Percentiles rank a stretch among this genome's conserved stretches.
phyloP scores from a whole-genome alignment of 1,139 yeast genomes.

The Taphrina flavorubra region DNA sequence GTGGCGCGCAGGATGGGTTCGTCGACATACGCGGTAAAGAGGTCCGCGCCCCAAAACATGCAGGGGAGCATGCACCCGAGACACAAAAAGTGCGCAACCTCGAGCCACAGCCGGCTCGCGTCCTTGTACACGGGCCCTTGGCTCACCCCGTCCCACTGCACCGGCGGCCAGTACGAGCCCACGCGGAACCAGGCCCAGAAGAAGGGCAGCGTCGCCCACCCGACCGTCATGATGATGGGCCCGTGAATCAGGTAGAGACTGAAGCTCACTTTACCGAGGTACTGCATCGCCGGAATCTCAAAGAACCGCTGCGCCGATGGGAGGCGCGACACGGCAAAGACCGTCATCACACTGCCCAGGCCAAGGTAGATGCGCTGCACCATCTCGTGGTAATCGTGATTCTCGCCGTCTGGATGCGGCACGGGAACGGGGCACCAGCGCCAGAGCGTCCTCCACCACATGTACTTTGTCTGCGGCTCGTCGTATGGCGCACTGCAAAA shows the following conservation, averaged over 20 bases:
- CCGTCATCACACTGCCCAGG: slow-evolving; percentile 26
- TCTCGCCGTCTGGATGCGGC: not conserved
- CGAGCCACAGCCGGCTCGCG: slow-evolving; percentile 23
- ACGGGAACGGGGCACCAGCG: slow-evolving; percentile 16
- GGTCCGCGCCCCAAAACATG: slow-evolving; percentile 29
- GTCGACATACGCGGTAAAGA: slow-evolving; percentile 24
- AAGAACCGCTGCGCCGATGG: slow-evolving; percentile 15
- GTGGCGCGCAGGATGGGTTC: slow-evolving; percentile 33
- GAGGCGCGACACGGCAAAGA: slow-evolving; percentile 26
- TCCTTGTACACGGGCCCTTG: slow-evolving; percentile 10
- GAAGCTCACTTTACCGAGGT: slow-evolving; percentile 25
- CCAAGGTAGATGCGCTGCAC: slow-evolving; percentile 4
- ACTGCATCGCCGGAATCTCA: slow-evolving; percentile 28
- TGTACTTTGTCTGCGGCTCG: slow-evolving; percentile 29
- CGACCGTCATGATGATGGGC: slow-evolving; percentile 23
- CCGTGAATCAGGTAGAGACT: slow-evolving; percentile 36
- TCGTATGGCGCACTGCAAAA: slow-evolving; percentile 26
- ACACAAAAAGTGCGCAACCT: slow-evolving; percentile 25
- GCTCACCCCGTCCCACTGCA: slow-evolving; percentile 16
- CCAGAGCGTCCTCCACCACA: slow-evolving; percentile 30
- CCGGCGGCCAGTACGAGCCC: slow-evolving; percentile 28
- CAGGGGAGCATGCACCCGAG: slow-evolving; percentile 23
- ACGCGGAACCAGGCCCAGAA: slow-evolving; percentile 26
- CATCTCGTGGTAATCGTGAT: slow-evolving; percentile 11
- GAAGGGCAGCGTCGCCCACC: slow-evolving; percentile 22